These are phyloP conservation scores for Parafenestella ontariensis DNA, from an alignment of 2,329 filamentous ascomycete genomes.

Conservation along the genomic window DNA sequence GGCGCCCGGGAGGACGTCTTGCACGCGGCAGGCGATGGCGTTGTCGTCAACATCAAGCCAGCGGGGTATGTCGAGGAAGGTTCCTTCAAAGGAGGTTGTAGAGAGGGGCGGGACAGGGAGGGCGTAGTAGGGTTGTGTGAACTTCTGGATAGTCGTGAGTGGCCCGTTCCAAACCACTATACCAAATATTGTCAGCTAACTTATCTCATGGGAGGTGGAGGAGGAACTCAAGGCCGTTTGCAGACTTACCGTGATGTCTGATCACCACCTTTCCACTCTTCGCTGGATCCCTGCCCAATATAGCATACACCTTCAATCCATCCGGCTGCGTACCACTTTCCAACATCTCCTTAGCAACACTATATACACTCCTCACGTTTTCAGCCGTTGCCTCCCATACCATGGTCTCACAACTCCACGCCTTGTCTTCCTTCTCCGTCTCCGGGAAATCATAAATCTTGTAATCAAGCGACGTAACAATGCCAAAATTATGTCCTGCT, in stretches of 20 bases:
- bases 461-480: conserved; percentile 32
- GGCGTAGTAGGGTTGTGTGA: conserved; percentile 4
- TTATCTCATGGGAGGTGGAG: too few species aligned
- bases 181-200: neutral
- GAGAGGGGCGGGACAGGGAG: neutral
- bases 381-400: conserved; percentile 6
- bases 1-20: conserved; percentile 4
- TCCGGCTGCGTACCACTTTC: neutral
- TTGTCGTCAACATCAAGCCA: conserved; percentile 3
- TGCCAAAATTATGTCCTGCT: conserved; percentile 47
- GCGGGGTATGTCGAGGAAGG: conserved; percentile 6
- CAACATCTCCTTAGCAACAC: conserved; percentile 1
- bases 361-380: conserved; percentile 9
- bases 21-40: conserved; percentile 4
- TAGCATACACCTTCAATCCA: conserved; percentile 4
- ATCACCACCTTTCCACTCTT: conserved; percentile 5
- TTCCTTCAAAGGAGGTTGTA: conserved; percentile 1
- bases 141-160: neutral
- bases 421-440: neutral
- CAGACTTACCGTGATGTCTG: conserved; percentile 6
- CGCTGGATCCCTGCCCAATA: neutral
- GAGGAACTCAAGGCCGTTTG: neutral
- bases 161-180: neutral
- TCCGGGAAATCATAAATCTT: conserved; percentile 12
- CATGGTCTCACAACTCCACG: conserved; percentile 14